Evolutionary conservation across 495 filamentous ascomycete genomes (phyloP).

Genomic region (Friedmanniomyces simplex): DNA sequence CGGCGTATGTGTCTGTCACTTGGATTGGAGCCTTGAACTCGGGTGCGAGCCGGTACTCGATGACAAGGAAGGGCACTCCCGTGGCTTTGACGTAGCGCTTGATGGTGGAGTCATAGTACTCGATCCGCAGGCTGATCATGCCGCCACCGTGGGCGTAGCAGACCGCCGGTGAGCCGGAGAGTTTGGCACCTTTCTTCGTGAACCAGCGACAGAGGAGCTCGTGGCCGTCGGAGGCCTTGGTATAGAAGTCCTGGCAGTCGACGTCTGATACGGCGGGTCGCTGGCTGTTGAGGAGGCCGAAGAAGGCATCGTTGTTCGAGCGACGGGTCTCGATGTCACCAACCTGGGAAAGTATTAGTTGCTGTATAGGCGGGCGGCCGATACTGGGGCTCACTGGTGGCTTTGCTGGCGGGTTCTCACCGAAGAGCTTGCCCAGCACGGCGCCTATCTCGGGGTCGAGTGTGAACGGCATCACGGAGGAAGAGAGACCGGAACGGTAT

Average conservation of each 20-base stretch:
- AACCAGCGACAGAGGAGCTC: slow-evolving; percentile 14
- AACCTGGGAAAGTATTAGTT: background rate
- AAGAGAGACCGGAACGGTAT: background rate
- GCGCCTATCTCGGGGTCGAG: slow-evolving; percentile 14
- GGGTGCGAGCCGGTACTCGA: slow-evolving; percentile 29
- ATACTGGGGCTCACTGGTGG: background rate
- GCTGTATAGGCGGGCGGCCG: background rate
- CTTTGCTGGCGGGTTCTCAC: background rate
- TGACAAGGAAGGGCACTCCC: slow-evolving; percentile 28
- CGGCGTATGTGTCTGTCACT: slow-evolving; percentile 26
- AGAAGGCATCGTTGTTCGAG: slow-evolving; percentile 6
- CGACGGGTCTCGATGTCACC: slow-evolving; percentile 11
- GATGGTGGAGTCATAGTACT: slow-evolving; percentile 5
- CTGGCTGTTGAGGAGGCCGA: slow-evolving; percentile 2
- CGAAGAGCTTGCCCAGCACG: slow-evolving; percentile 1
- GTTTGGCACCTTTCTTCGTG: slow-evolving; percentile 10
- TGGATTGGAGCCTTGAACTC: slow-evolving; percentile 20
- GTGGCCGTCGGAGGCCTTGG: slow-evolving; percentile 10
- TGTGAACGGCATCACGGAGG: slow-evolving; percentile 12
- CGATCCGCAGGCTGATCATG: slow-evolving; percentile 12
- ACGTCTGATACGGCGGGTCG: background rate
- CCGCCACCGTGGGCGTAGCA: slow-evolving; percentile 20
- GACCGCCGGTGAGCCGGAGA: slow-evolving; percentile 9
- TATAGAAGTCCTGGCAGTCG: slow-evolving; percentile 6
- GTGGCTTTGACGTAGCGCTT: slow-evolving; percentile 13